Conservation (phyloP, 2,329 filamentous ascomycete species). For the Talaromyces sp. region DNA sequence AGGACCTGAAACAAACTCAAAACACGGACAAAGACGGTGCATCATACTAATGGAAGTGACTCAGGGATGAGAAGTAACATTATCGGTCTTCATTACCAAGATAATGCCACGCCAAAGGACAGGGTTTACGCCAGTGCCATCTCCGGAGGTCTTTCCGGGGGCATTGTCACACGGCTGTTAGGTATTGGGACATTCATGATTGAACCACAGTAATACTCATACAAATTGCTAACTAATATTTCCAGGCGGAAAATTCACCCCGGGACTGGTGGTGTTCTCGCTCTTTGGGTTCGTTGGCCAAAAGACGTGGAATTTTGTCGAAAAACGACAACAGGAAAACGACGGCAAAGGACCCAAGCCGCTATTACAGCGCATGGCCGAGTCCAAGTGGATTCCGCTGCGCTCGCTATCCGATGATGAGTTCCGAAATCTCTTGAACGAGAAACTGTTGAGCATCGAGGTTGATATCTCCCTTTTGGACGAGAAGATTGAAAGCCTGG, state of each 20-base stretch:
- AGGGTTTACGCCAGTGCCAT: slow-evolving; percentile 63
- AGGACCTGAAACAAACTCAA: slow-evolving; percentile 21
- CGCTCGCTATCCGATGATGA: slow-evolving; percentile 66
- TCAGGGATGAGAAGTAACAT: slow-evolving; percentile 37
- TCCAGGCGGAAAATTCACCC: slow-evolving; percentile 54
- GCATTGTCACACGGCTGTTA: slow-evolving; percentile 51
- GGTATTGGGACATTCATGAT: slow-evolving; percentile 30
- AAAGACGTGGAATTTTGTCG: slow-evolving; percentile 48
- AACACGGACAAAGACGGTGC: background rate
- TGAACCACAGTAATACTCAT: background rate
- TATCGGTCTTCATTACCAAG: slow-evolving; percentile 45
- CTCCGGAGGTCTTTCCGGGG: slow-evolving; percentile 64
- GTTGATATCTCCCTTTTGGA: slow-evolving; percentile 74
- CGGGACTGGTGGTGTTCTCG: slow-evolving; percentile 56
- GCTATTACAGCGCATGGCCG: slow-evolving; percentile 47
- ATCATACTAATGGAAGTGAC: slow-evolving; percentile 38
- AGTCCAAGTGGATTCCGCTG: slow-evolving; percentile 67
- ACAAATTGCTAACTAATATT: slow-evolving; percentile 15
- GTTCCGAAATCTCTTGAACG: slow-evolving; percentile 64
- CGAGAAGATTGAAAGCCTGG: slow-evolving; percentile 59
- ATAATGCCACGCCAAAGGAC: slow-evolving; percentile 53
- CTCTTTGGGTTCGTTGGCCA: slow-evolving; percentile 56
- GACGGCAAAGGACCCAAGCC: slow-evolving; percentile 32
- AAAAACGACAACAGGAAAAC: slow-evolving; percentile 41
- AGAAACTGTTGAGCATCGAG: slow-evolving; percentile 67